Evolutionary conservation across 2,329 filamentous ascomycete species (phyloP), one percentile per base, ranked within the genome.

Genomic region (Colletotrichum sp.): DNA sequence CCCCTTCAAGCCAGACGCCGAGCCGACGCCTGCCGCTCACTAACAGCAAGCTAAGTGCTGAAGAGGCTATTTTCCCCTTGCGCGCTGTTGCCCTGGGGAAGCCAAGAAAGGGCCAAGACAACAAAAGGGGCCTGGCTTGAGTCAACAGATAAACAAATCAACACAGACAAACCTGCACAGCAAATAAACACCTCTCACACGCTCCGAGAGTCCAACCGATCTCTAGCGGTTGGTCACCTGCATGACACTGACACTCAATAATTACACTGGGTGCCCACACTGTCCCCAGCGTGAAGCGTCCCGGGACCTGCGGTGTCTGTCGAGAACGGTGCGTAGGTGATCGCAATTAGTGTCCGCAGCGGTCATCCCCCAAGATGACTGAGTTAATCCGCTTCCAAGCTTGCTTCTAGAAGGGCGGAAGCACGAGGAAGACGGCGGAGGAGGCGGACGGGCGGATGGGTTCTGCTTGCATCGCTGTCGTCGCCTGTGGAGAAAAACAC

Each of bases 321-420:
- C 44, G 32, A 71, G 55, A 32, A 24, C 16, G 70, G 52, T 44
- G 32, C 44, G 44, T 22, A 52, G 69, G 55, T 64, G 63, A 73
- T 75, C 39, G 55, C 63, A 59, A 73, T 68, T 36, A 60, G 55
- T 68, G 39, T 18, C 39, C 36, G 69, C 55, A 72, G 69, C 73
- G 69, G 73, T 64, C 69, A 64, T 72, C 73, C 73, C n/a, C 30
- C 63, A 36, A 52, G 36, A 7, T 48, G 30, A 30, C 70, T 24
- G 32, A 62, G n/a, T 62, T 24, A 63, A 72, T 39, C 44, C 32
- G 59, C 59, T 65, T 34, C 34, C 26, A 65, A 39, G 36, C 36
- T 55, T 48, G 57, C 70, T 75, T 75, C 73, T 75, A 75, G 73
- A 75, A 73, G 70, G 69, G 57, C 59, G 64, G 34, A 68, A 60